These are phyloP conservation scores for Abrus pulchellus DNA, from an alignment of 306 rosid species.

Conservation along the genomic window DNA sequence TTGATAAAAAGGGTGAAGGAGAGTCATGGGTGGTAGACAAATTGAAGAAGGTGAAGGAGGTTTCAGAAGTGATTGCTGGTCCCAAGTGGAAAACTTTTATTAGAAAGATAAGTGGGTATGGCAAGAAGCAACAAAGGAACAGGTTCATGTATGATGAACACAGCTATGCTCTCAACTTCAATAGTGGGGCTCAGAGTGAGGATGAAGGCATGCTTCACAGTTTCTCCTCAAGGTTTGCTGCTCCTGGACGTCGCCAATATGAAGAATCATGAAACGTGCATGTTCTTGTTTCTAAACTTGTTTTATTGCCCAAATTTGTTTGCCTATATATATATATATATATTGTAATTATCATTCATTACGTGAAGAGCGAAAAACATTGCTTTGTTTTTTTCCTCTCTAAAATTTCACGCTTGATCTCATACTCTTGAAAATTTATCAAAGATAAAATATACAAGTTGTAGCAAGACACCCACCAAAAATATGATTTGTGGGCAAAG, in stretches of 20 bases:
- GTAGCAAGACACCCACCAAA: not conserved
- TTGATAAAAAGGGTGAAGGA: conserved; percentile 42
- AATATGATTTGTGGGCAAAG: not conserved
- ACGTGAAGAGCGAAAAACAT: conserved; percentile 1
- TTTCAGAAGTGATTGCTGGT: conserved; percentile 71
- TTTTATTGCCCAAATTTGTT: conserved; percentile 22
- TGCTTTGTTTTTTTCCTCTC: not conserved
- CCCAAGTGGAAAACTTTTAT: conserved; percentile 82
- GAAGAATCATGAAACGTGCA: conserved; percentile 20
- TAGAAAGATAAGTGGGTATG: conserved; percentile 66
- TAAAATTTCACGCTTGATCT: not conserved
- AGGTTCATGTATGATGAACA: conserved; percentile 73
- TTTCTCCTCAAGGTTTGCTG: conserved; percentile 65
- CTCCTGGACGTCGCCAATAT: conserved; percentile 49
- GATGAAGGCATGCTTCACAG: conserved; percentile 58
- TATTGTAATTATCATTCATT: conserved; percentile 4
- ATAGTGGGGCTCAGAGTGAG: conserved; percentile 56
- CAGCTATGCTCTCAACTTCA: conserved; percentile 82
- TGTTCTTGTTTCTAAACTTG: not conserved
- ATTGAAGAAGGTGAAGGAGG: conserved; percentile 61
- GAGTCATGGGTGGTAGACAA: conserved; percentile 62
- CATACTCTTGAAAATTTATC: not conserved
- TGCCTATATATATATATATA: not conserved
- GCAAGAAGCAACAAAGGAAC: conserved; percentile 43
- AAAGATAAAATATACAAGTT: not conserved